Evolutionary conservation across 2,329 filamentous ascomycete genomes (phyloP), one percentile per base, ranked within the genome.

Genomic region (Zymoseptoria passerinii): DNA sequence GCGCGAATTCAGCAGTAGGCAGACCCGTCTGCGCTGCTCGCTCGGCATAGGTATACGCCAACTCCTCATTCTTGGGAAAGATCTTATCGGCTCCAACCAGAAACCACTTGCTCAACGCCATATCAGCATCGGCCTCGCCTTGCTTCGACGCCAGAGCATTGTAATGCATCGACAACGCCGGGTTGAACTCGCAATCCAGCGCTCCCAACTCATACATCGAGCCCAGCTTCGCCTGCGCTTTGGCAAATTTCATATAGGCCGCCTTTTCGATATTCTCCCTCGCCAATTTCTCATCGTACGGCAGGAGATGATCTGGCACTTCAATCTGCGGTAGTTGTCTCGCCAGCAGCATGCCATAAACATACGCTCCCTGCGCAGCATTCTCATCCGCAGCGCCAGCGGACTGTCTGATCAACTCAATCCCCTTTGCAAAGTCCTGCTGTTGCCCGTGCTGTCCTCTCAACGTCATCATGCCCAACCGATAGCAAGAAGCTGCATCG

Each of bases 101-200:
- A 71, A 97, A 99, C 94, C 94, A 99, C 74, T 96, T 94, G 74
- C 92, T 97, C 61, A 99, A 91, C 28, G 92, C 91, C 75, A 99
- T 88, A 60, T 96, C 91, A 0, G 92, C 94, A 72, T 99, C 94
- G 0, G 91, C 81, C 68, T 97, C 91, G 18, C 92, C 92, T 75
- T 97, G 94, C 64, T 89, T 86, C 10, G 94, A 89, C 20, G 94
- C 92, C 29, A 99, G 81, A 44, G 90, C 90, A 70, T 97, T 96
- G 77, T 99, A 99, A 72, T 99, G 94, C 56, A 99, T 76, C 1
- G 92, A 97, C 58, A 95, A 82, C 0, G 90, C 88, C 1, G 94
- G 92, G 68, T 95, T 91, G 74, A 99, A 99, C 63, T 96, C 91
- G 74, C 92, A 97, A 28, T 90, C 89, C 16, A 99, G 80, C 70